Evolutionary conservation across 2,329 filamentous ascomycete species (phyloP).

Genomic region (Aspergillus viridinutans): DNA sequence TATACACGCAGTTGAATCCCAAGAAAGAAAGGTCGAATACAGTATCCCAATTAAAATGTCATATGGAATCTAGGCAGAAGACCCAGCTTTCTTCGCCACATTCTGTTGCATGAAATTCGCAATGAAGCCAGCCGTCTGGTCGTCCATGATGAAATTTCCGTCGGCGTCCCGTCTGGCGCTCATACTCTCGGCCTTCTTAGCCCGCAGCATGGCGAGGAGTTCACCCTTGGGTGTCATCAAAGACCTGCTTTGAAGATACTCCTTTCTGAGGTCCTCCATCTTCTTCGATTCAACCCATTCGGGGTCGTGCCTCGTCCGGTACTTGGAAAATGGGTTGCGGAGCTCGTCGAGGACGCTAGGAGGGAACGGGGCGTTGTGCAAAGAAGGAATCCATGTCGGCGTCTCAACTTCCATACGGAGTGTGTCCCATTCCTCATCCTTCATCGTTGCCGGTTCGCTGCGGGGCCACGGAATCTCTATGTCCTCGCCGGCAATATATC

Average conservation of each 20-base stretch:
- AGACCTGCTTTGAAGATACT: conserved; percentile 41
- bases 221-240: conserved; percentile 48
- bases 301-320: conserved; percentile 73
- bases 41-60: background rate
- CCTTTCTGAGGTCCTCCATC: conserved; percentile 51
- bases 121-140: conserved; percentile 34
- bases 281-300: conserved; percentile 66
- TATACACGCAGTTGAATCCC: conserved; percentile 14
- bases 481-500: conserved; percentile 66
- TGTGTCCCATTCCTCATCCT: conserved; percentile 65
- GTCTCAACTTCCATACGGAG: conserved; percentile 70
- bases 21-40: conserved; percentile 1
- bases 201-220: conserved; percentile 31
- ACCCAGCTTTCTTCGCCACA: conserved; percentile 12
- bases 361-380: conserved; percentile 76
- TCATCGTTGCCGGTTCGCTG: conserved; percentile 45
- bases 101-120: conserved; percentile 31
- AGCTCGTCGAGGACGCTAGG: conserved; percentile 76
- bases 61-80: conserved; percentile 3
- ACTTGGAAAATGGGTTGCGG: conserved; percentile 74
- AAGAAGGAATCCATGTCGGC: conserved; percentile 70
- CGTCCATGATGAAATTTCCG: conserved; percentile 33
- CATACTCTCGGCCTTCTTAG: conserved; percentile 34
- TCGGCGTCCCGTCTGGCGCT: conserved; percentile 33
- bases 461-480: conserved; percentile 73